Evolutionary conservation across 2,329 filamentous ascomycete species (phyloP).

Genomic region (Trichoderma sp.): DNA sequence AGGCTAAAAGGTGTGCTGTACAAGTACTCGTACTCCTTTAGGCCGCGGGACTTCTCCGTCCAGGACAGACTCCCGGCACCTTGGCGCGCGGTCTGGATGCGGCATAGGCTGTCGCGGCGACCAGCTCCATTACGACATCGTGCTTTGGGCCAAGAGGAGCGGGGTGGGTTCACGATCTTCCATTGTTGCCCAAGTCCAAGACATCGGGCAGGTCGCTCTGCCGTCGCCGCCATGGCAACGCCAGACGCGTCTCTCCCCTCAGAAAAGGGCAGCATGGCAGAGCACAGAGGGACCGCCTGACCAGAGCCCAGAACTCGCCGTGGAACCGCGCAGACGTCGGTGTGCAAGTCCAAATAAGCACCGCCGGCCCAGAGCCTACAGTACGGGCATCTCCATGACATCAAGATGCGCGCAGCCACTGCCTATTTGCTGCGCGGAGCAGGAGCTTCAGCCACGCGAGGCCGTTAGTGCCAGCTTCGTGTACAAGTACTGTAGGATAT

Average conservation of each 20-base stretch:
- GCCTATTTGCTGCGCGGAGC: neutral
- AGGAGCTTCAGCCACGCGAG: conserved; percentile 16
- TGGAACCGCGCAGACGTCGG: neutral
- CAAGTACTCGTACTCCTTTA: neutral
- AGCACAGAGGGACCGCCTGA: neutral
- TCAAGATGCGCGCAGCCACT: conserved; percentile 3
- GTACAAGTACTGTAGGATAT: no score
- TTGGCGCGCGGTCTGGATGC: conserved; percentile 14
- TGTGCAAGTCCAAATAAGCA: neutral
- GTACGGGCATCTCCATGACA: conserved; percentile 1
- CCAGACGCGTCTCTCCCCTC: neutral
- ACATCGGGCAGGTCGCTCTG: neutral
- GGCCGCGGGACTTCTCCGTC: conserved; percentile 14
- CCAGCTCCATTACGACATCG: conserved; percentile 22
- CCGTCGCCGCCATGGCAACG: conserved; percentile 21
- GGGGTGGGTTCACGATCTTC: conserved; percentile 13
- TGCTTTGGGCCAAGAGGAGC: neutral
- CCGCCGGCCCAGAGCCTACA: neutral
- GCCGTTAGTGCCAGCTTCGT: neutral
- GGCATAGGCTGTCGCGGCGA: conserved; percentile 15
- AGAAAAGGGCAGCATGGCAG: neutral
- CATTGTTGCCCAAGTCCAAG: neutral
- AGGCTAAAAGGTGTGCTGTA: neutral
- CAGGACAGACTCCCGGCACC: conserved; percentile 15
- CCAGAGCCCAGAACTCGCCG: neutral